These are phyloP conservation scores for Cytauxzoon felis DNA, from an alignment of 169 alveolate genomes.

Conservation along the genomic window DNA sequence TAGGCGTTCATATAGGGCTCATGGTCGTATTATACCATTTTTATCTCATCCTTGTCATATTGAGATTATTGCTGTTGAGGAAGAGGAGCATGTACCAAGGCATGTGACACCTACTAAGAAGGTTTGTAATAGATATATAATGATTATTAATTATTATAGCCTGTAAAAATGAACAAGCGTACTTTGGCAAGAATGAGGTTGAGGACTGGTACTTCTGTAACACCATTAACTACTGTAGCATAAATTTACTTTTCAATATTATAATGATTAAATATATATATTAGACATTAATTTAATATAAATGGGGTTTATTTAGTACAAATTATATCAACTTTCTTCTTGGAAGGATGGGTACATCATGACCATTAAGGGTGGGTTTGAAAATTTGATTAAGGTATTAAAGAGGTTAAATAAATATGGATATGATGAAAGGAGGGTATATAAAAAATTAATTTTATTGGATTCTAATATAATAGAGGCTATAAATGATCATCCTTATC, in stretches of 20 bases:
- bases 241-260: neutral
- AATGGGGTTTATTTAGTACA: neutral
- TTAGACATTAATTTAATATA: neutral
- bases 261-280: neutral
- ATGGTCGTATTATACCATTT: slow-evolving; percentile 94
- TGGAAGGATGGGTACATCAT: too few species aligned
- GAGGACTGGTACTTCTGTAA: slow-evolving; percentile 31
- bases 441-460: too few species aligned
- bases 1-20: slow-evolving; percentile 98
- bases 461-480: too few species aligned
- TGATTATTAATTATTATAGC: neutral
- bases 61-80: slow-evolving; percentile 83
- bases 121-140: slow-evolving; percentile 6
- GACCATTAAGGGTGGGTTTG: neutral
- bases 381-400: too few species aligned
- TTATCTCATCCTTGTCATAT: slow-evolving; percentile 88
- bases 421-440: too few species aligned
- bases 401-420: too few species aligned
- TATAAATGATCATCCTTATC: slow-evolving; percentile 26
- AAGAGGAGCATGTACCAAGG: slow-evolving; percentile 76
- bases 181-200: slow-evolving; percentile 77
- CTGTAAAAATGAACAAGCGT: slow-evolving; percentile 74
- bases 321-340: neutral
- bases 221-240: neutral
- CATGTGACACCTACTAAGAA: slow-evolving; percentile 62